phyloP scores from a whole-genome alignment of 1,284 basidiomycete genomes.

The Blastosporella zonata region DNA sequence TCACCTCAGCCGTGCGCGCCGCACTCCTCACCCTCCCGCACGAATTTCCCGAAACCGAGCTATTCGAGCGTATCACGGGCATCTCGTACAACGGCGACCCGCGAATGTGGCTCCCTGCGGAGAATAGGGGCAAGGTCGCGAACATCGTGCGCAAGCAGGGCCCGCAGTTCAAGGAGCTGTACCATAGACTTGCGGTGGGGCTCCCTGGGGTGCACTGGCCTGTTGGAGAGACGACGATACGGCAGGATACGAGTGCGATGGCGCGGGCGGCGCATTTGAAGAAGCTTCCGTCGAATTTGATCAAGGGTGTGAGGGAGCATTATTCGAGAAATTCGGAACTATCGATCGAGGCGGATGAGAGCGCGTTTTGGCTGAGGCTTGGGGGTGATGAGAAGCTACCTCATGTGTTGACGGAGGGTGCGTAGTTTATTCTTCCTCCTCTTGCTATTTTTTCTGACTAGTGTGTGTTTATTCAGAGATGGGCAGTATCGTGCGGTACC shows the following conservation, averaged over 20 bases:
- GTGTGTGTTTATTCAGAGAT: conserved; percentile 52
- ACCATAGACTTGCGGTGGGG: conserved; percentile 76
- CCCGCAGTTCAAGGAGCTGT: conserved; percentile 84
- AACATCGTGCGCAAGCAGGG: conserved; percentile 89
- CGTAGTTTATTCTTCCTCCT: conserved; percentile 24
- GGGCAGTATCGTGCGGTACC: conserved; percentile 73
- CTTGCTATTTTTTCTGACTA: conserved; percentile 7
- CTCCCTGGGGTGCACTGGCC: conserved; percentile 76
- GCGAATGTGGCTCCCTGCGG: conserved; percentile 89
- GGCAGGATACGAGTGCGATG: conserved; percentile 69
- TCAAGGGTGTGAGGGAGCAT: conserved; percentile 52
- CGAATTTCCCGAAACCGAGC: conserved; percentile 73
- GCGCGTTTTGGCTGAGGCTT: conserved; percentile 71
- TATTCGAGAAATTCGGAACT: conserved; percentile 36
- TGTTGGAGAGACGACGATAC: conserved; percentile 42
- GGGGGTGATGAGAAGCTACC: conserved; percentile 63
- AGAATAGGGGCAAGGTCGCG: conserved; percentile 91
- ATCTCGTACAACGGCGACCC: conserved; percentile 92
- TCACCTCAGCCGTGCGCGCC: conserved; percentile 84
- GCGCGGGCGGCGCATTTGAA: conserved; percentile 71
- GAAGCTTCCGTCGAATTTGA: conserved; percentile 72
- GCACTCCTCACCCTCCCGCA: conserved; percentile 74
- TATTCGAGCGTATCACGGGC: conserved; percentile 86
- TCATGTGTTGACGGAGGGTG: conserved; percentile 58
- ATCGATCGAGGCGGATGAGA: conserved; percentile 53